These are phyloP conservation scores for Mortierella hygrophila DNA, from an alignment of 192 early-diverging fungal species.

Conservation along the genomic window DNA sequence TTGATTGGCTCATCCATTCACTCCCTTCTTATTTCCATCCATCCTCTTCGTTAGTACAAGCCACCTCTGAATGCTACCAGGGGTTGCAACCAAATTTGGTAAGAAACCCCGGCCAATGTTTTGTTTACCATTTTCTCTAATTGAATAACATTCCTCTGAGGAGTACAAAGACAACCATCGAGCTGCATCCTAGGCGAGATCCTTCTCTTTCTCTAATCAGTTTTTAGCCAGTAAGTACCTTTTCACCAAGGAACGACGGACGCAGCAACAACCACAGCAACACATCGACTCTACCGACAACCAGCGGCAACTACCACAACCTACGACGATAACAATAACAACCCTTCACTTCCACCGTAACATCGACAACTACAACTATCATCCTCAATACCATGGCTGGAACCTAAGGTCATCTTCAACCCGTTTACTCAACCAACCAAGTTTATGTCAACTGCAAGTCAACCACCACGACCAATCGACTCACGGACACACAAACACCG, in stretches of 20 bases:
- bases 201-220: conserved; percentile 54
- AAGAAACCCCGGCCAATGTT: not conserved
- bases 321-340: no score
- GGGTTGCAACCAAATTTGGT: conserved; percentile 18
- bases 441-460: not conserved
- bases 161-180: not conserved
- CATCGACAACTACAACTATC: no score
- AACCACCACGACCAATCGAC: not conserved
- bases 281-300: no score
- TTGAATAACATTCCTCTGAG: not conserved
- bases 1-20: conserved; percentile 15
- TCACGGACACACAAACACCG: not conserved
- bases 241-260: not conserved
- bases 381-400: not conserved
- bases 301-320: no score
- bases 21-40: not conserved
- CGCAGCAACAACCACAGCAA: no score
- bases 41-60: not conserved
- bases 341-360: no score
- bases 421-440: not conserved
- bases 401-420: not conserved
- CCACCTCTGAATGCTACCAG: conserved; percentile 19
- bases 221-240: conserved; percentile 47
- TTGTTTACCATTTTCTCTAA: conserved; percentile 1
- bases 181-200: conserved; percentile 28